These are phyloP conservation scores for Thelonectria olida DNA, from an alignment of 2,329 filamentous ascomycete genomes.

Conservation along the genomic window DNA sequence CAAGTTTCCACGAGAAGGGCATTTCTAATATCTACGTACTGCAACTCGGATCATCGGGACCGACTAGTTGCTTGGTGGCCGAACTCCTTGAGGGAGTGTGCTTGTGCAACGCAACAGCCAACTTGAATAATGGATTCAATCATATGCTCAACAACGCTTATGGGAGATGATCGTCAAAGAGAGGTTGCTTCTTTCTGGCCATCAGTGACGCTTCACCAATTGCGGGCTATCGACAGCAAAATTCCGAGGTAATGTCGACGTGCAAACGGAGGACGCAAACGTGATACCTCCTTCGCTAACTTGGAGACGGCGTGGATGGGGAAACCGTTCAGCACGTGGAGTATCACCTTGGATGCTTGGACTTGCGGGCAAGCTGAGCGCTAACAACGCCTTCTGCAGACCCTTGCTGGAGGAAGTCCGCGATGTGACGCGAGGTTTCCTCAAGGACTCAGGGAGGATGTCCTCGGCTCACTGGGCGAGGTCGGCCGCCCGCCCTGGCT, in stretches of 20 bases:
- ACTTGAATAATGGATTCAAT: background rate
- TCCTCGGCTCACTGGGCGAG: conserved; percentile 5
- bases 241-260: background rate
- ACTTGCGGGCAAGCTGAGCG: conserved; percentile 17
- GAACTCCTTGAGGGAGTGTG: conserved; percentile 7
- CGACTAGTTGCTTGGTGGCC: conserved; percentile 9
- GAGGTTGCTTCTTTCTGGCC: conserved; percentile 1
- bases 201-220: background rate
- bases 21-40: conserved; percentile 4
- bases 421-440: conserved; percentile 18
- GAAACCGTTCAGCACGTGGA: conserved; percentile 39
- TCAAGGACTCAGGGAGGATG: background rate
- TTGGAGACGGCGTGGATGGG: conserved; percentile 11
- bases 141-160: too few relatives aligned
- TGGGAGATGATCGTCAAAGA: background rate
- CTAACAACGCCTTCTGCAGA: conserved; percentile 24
- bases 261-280: conserved; percentile 7
- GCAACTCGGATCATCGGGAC: conserved; percentile 30
- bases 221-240: background rate
- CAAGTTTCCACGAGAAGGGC: conserved; percentile 6
- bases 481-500: conserved; percentile 18
- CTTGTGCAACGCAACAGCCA: background rate
- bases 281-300: conserved; percentile 18
- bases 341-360: conserved; percentile 29
- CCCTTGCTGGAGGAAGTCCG: conserved; percentile 25